Evolutionary conservation across 129 eudicot species (phyloP).

Genomic region (Arctium minus): DNA sequence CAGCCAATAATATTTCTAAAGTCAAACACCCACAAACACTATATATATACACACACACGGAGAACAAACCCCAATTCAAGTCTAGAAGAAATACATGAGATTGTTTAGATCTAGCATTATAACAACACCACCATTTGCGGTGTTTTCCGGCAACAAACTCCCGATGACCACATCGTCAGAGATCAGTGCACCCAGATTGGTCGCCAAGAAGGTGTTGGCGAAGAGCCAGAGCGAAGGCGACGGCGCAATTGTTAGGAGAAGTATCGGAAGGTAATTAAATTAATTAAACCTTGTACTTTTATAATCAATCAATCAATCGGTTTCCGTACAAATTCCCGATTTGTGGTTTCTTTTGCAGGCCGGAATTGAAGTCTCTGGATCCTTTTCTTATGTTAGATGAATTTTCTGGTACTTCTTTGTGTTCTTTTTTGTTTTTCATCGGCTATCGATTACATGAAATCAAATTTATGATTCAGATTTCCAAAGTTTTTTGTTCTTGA

Average conservation of each 20-base stretch:
- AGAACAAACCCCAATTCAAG: background rate
- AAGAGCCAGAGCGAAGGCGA: conserved; percentile 73
- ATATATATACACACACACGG: conserved; percentile 16
- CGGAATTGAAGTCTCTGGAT: conserved; percentile 74
- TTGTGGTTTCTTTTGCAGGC: conserved; percentile 38
- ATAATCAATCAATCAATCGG: background rate
- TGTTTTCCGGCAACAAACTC: conserved; percentile 9
- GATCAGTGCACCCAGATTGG: conserved; percentile 56
- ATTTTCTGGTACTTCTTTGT: conserved; percentile 50
- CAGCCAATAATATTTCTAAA: background rate
- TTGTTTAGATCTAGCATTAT: background rate
- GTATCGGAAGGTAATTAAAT: conserved; percentile 68
- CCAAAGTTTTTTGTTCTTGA: background rate
- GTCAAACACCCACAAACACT: conserved; percentile 27
- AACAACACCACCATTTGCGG: background rate
- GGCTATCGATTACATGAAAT: background rate
- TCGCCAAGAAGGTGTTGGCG: conserved; percentile 65
- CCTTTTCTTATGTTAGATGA: conserved; percentile 94
- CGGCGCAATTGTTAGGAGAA: conserved; percentile 90
- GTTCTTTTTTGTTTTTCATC: background rate
- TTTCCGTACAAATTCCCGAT: background rate
- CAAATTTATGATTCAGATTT: background rate
- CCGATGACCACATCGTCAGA: conserved; percentile 41
- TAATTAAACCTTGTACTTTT: background rate
- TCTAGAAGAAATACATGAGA: background rate